Evolutionary conservation across 1,139 yeast species (phyloP), one percentile per base, ranked within the genome.

Genomic region (Yamadazyma conglobata): DNA sequence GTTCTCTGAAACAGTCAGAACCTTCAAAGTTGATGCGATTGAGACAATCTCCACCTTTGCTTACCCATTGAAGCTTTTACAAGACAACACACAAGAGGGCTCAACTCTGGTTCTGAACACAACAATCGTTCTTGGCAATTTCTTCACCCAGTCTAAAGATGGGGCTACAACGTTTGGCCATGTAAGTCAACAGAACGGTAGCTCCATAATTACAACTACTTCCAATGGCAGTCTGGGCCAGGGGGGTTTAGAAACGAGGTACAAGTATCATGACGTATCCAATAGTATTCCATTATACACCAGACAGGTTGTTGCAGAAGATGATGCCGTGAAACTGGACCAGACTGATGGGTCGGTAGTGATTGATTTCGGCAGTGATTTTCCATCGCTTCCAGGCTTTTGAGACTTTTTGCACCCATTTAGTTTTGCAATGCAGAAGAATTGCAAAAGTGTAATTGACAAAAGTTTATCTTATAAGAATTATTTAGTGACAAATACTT

Each of bases 151-250:
- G 14, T 12, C 15, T 13, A 6, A 16, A 18, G n/a, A 13, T 22
- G 4, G 11, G 25, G 13, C 12, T 7, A 4, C 24, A 13, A 3
- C 12, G 15, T 10, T 29, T 18, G 5, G n/a, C n/a, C n/a, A n/a
- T n/a, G n/a, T n/a, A n/a, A 32, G 48, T 12, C 32, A 31, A 4
- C 70, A 65, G 40, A 54, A 58, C 37, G 84, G 83, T 19, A 60
- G 73, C 1, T 73, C 83, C 0, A 41, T 42, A 5, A 77, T 58
- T 40, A 54, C 63, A 2, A 33, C 74, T 4, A 51, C 74, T 3
- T 65, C 73, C 10, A 37, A 44, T 7, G 80, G 81, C 1, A 77
- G 77, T 43, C 60, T 64, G 43, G 84, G 83, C 0, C 41, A 46
- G 24, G 83, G 79, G 2, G 41, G 56, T 3, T 47, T 58, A 25